phyloP scores from a whole-genome alignment of 129 eudicot species.

The Artemisia tridentata region DNA sequence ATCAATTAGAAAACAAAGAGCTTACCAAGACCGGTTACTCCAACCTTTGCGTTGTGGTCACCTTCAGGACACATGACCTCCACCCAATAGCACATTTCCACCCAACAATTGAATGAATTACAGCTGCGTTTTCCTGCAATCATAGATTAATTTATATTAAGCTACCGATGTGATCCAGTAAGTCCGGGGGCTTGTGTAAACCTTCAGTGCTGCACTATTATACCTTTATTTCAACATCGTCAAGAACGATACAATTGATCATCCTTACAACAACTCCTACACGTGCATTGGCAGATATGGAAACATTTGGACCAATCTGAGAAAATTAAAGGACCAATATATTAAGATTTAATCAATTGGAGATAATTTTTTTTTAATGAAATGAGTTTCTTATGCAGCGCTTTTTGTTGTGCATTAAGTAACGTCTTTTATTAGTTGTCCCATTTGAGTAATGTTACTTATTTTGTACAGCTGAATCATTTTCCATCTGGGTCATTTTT shows the following conservation, averaged over 20 bases:
- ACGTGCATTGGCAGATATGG: conserved; percentile 96
- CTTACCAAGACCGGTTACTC: conserved; percentile 84
- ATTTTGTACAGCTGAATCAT: too few species aligned
- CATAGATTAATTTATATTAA: background rate
- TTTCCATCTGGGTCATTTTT: too few species aligned
- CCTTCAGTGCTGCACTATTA: background rate
- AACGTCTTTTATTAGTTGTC: too few species aligned
- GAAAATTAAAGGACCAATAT: conserved; percentile 15
- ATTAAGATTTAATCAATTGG: background rate
- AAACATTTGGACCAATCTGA: conserved; percentile 99
- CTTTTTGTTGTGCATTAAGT: too few species aligned
- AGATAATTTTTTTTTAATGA: background rate
- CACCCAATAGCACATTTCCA: conserved; percentile 91
- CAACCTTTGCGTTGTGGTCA: conserved; percentile 79
- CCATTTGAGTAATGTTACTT: too few species aligned
- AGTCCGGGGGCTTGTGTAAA: background rate
- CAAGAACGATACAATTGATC: conserved; percentile 71
- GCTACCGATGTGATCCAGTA: background rate
- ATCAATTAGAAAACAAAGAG: background rate
- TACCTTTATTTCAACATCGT: conserved; percentile 91
- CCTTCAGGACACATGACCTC: conserved; percentile 97
- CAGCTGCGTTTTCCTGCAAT: conserved; percentile 91
- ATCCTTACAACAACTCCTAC: conserved; percentile 86
- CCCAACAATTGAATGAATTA: conserved; percentile 84
- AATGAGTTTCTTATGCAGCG: too few species aligned